phyloP scores from a whole-genome alignment of 345 rosid species.

The Isatis tinctoria region DNA sequence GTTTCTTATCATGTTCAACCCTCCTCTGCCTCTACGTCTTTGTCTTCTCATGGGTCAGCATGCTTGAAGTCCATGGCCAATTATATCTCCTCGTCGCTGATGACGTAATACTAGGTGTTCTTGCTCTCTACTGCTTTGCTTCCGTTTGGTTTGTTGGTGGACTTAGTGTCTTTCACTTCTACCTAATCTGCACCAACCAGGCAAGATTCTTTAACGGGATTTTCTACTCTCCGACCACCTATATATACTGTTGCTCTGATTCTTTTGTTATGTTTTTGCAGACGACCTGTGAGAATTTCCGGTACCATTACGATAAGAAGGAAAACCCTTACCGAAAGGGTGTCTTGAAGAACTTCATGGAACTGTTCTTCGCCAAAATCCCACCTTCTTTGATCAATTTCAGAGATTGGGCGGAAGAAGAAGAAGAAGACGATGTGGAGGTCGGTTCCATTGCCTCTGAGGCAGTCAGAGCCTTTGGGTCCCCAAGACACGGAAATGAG shows the following conservation, averaged over 20 bases:
- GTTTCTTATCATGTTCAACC: slow-evolving; percentile 64
- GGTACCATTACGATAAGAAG: slow-evolving; percentile 66
- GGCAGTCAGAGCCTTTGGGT: slow-evolving; percentile 23
- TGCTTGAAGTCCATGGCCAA: slow-evolving; percentile 44
- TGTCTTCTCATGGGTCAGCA: slow-evolving; percentile 54
- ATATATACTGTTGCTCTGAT: background rate
- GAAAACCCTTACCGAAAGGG: slow-evolving; percentile 57
- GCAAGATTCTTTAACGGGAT: slow-evolving; percentile 25
- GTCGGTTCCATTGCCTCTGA: slow-evolving; percentile 27
- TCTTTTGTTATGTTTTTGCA: slow-evolving; percentile 23
- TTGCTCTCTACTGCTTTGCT: slow-evolving; percentile 51
- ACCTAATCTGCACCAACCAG: slow-evolving; percentile 72
- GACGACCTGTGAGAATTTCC: slow-evolving; percentile 77
- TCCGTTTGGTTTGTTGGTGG: slow-evolving; percentile 83
- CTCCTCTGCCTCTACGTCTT: slow-evolving; percentile 62
- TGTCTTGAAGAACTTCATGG: slow-evolving; percentile 39
- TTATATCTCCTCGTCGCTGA: slow-evolving; percentile 33
- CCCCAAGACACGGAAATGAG: slow-evolving; percentile 38
- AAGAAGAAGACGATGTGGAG: slow-evolving; percentile 34
- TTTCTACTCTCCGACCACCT: background rate
- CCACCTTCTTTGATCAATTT: slow-evolving; percentile 53
- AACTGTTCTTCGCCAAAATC: slow-evolving; percentile 46
- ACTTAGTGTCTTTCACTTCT: slow-evolving; percentile 62
- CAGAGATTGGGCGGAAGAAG: slow-evolving; percentile 43
- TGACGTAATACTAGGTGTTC: slow-evolving; percentile 42